Evolutionary conservation across 2,329 filamentous ascomycete genomes (phyloP).

Genomic region (Neonectria hederae): DNA sequence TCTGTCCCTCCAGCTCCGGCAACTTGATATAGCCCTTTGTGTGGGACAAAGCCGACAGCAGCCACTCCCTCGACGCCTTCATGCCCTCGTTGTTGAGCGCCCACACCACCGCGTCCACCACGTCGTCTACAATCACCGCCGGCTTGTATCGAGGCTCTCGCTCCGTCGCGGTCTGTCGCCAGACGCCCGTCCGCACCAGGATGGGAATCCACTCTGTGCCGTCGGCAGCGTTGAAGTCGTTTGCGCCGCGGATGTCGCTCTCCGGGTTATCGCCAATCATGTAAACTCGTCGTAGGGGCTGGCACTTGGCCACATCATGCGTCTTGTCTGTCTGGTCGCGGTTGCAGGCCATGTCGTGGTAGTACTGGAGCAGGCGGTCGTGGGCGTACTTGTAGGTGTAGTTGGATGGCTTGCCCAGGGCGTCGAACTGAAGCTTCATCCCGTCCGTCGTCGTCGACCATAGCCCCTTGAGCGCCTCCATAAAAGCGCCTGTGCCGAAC

Average conservation of each 20-base stretch:
- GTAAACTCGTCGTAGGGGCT: conserved; percentile 79
- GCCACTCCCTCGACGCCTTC: conserved; percentile 47
- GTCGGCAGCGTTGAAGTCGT: conserved; percentile 72
- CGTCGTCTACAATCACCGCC: conserved; percentile 75
- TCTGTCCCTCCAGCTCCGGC: conserved; percentile 30
- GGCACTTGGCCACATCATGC: conserved; percentile 39
- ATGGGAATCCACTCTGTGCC: conserved; percentile 82
- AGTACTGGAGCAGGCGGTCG: conserved; percentile 72
- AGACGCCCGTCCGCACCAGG: conserved; percentile 84
- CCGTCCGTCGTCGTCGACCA: conserved; percentile 78
- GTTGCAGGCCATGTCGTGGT: conserved; percentile 40
- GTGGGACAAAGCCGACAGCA: conserved; percentile 41
- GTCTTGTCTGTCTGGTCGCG: conserved; percentile 23
- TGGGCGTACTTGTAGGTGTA: conserved; percentile 83
- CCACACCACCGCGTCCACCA: conserved; percentile 80
- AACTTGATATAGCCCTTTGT: conserved; percentile 42
- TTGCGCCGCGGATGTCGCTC: conserved; percentile 90
- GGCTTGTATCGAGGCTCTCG: conserved; percentile 68
- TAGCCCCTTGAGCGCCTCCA: conserved; percentile 80
- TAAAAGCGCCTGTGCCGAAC: conserved; percentile 91
- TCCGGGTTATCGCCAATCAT: conserved; percentile 95
- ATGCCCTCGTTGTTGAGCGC: conserved; percentile 68
- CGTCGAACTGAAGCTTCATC: conserved; percentile 66
- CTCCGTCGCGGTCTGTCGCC: conserved; percentile 53
- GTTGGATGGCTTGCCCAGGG: conserved; percentile 84